phyloP scores from a whole-genome alignment of 352 stramenopile species.

The Globisporangium canariense region DNA sequence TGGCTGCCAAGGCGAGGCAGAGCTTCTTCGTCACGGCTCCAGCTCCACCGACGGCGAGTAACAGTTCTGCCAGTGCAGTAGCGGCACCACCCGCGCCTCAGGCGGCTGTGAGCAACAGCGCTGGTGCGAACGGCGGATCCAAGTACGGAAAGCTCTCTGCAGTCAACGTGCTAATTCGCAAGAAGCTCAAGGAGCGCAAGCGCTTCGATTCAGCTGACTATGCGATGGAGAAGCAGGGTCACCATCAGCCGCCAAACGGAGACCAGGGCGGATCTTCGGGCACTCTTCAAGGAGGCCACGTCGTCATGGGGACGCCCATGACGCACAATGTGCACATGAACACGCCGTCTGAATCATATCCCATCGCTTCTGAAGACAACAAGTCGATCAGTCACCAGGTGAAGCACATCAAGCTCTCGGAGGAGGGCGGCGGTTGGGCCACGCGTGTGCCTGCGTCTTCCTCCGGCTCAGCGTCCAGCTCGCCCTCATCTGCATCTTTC shows the following conservation, averaged over 20 bases:
- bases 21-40: constrained; percentile 5
- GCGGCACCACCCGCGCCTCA: constrained; percentile 7
- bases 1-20: neutral
- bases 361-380: constrained; percentile 10
- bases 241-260: constrained; percentile 11
- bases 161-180: constrained; percentile 72
- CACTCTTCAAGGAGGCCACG: constrained; percentile 17
- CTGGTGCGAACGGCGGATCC: constrained; percentile 15
- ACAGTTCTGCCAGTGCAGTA: neutral
- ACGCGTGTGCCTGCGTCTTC: constrained; percentile 7
- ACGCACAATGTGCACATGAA: constrained; percentile 1
- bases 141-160: constrained; percentile 68
- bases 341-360: neutral
- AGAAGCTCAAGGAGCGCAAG: constrained; percentile 78
- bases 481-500: neutral
- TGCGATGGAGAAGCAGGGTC: constrained; percentile 56
- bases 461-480: neutral
- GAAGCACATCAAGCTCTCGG: constrained; percentile 80
- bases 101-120: neutral
- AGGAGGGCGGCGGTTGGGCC: constrained; percentile 26
- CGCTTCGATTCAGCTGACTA: constrained; percentile 84
- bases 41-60: neutral
- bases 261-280: constrained; percentile 22
- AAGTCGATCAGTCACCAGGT: constrained; percentile 53
- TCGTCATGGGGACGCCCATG: constrained; percentile 21